Percentiles rank a stretch among this genome's conserved stretches.
phyloP scores from a whole-genome alignment of 805 yeast species.

The Sugiyamaella chiloensis region DNA sequence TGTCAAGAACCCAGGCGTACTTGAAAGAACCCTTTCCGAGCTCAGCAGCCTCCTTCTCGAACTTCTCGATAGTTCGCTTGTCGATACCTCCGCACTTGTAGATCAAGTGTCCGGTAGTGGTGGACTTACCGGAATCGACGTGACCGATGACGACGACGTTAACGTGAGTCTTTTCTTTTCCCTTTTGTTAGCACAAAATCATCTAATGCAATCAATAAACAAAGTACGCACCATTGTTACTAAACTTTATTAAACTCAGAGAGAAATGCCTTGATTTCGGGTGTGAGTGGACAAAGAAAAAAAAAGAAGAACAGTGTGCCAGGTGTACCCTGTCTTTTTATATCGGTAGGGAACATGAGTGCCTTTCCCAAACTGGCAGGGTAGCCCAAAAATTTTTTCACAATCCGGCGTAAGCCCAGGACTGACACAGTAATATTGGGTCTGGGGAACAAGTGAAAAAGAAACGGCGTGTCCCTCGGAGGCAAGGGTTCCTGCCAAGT shows the following conservation, averaged over 20 bases:
- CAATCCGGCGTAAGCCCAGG: not conserved
- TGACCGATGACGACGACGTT: constrained; percentile 99
- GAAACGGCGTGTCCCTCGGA: not conserved
- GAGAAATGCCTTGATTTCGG: constrained; percentile 40
- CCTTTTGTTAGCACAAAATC: too few species aligned
- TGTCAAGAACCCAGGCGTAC: constrained; percentile 97
- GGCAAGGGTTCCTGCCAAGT: not conserved
- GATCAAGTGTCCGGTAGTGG: constrained; percentile 99
- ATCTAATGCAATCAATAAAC: too few species aligned
- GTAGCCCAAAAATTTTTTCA: constrained; percentile 14
- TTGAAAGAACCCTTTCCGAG: constrained; percentile 97
- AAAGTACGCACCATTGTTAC: too few species aligned
- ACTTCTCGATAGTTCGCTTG: constrained; percentile 98
- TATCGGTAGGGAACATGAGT: constrained; percentile 9
- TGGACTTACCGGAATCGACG: constrained; percentile 99
- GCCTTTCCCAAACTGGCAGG: constrained; percentile 13
- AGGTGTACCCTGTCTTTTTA: constrained; percentile 19
- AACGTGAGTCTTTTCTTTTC: constrained; percentile 96
- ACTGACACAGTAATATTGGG: constrained; percentile 2
- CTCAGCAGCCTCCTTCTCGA: constrained; percentile 97
- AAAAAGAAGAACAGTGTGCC: constrained; percentile 24
- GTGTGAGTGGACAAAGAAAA: constrained; percentile 40
- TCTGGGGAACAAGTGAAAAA: not conserved
- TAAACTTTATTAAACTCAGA: constrained; percentile 32
- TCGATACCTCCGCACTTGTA: constrained; percentile 98